These are phyloP conservation scores for Sanghuangporus baumii DNA, from an alignment of 1,284 basidiomycete genomes.

Conservation along the genomic window DNA sequence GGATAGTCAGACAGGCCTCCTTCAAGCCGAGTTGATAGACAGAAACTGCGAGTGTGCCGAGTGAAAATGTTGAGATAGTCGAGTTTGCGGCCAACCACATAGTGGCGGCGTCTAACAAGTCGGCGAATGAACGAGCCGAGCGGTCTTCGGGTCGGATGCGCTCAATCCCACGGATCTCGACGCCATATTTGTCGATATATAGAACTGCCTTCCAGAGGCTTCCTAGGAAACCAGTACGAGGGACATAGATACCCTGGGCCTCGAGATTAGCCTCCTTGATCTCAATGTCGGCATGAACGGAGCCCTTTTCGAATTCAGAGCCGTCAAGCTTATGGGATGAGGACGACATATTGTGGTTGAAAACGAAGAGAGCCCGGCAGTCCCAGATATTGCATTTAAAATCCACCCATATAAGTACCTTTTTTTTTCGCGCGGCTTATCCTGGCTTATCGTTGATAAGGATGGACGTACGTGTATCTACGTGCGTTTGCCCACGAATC, in stretches of 20 bases:
- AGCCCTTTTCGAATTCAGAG: constrained; percentile 12
- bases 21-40: constrained; percentile 27
- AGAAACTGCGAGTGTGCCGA: constrained; percentile 30
- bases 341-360: not conserved
- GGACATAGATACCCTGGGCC: constrained; percentile 15
- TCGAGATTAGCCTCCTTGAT: constrained; percentile 15
- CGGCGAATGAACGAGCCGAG: constrained; percentile 8
- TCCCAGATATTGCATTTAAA: too few relatives aligned
- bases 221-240: constrained; percentile 5
- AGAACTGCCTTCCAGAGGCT: constrained; percentile 24
- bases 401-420: too few relatives aligned
- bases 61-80: constrained; percentile 28
- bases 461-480: too few relatives aligned
- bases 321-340: not conserved
- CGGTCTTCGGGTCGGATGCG: constrained; percentile 25
- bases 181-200: constrained; percentile 24
- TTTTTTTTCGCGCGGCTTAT: too few relatives aligned
- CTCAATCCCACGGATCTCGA: constrained; percentile 28
- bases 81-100: constrained; percentile 28
- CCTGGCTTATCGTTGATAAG: too few relatives aligned
- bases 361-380: too few relatives aligned
- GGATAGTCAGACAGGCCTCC: constrained; percentile 29
- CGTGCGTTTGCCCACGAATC: too few relatives aligned
- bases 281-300: not conserved
- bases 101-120: constrained; percentile 18